Base-by-base conservation (phyloP, 805 yeast species). In the Schizosaccharomyces lindneri region DNA sequence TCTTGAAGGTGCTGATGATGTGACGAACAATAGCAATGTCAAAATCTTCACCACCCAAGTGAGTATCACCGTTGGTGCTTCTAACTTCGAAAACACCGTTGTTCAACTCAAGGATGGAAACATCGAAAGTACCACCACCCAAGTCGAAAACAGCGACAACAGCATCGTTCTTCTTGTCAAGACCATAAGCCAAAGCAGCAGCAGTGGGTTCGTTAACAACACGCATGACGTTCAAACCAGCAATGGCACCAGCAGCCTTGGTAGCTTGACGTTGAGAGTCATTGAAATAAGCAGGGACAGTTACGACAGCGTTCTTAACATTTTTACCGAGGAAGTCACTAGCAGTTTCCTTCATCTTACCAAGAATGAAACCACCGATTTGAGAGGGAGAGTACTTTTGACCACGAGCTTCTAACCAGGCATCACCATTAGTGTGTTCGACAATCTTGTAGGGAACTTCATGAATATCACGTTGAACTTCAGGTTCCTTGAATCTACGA, bases 41-140 rank as follows among this genome's bases (percentile, higher is more conserved):
- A 73, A 85, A 85, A 75, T 85, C 94, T 77, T 85, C 94, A 78
- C 94, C 94, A 77, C 94, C 94, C 72, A 85, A 77, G 76, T 85
- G 94, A 67, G 94, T 85, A 76, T 85, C 93, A 82, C 94, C 97
- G 76, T 89, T 89, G 72, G 97, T 88, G 65, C 96, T 87, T 78
- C 88, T 88, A 73, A 88, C 97, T 80, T 88, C 97, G 70, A 88
- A 88, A 67, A 88, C 97, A 80, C 97, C 97, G 72, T 88, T 87
- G 77, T 89, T 95, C 70, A 88, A 89, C 79, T 89, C 97, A 72
- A 88, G 80, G 73, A 88, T 86, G 69, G 97, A 88, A 75, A 88
- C 84, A 84, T 88, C 97, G 73, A 88, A 88, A 70, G 97, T 88
- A 82, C 97, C 97, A 75, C 97, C 97, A 82, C 97, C 97, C 71